A percentile compares a stretch with the other conserved stretches of the same genome.
phyloP scores from a whole-genome alignment of 805 yeast species.

The Candida nonsorbophila region DNA sequence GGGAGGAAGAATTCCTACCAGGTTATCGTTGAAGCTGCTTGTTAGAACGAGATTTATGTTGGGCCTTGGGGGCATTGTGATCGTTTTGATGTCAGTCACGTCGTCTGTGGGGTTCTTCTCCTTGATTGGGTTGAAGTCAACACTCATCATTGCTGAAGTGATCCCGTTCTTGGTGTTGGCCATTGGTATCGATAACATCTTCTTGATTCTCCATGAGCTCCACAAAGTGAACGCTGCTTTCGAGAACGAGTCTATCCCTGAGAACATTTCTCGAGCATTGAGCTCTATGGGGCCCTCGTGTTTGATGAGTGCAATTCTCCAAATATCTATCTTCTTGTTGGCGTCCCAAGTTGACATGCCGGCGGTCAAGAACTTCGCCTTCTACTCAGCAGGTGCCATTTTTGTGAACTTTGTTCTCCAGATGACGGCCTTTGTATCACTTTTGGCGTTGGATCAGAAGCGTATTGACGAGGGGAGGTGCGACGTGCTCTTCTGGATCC shows the following conservation, averaged over 20 bases:
- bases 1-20: conserved; percentile 50
- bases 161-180: conserved; percentile 92
- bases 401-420: conserved; percentile 72
- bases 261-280: conserved; percentile 59
- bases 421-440: conserved; percentile 72
- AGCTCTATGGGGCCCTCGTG: conserved; percentile 85
- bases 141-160: conserved; percentile 92
- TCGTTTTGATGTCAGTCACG: conserved; percentile 74
- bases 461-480: conserved; percentile 54
- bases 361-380: conserved; percentile 89
- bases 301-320: conserved; percentile 68
- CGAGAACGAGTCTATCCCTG: conserved; percentile 40
- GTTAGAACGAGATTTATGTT: conserved; percentile 61
- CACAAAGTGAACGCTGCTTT: conserved; percentile 45
- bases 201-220: conserved; percentile 77
- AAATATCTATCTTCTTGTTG: conserved; percentile 70
- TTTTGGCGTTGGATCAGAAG: conserved; percentile 61
- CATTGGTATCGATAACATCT: conserved; percentile 93
- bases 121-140: conserved; percentile 71
- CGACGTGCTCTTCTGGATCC: conserved; percentile 59
- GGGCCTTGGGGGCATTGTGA: conserved; percentile 79
- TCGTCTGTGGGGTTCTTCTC: conserved; percentile 83
- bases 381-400: conserved; percentile 85
- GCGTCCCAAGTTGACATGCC: conserved; percentile 90
- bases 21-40: conserved; percentile 22